Conservation (phyloP, 805 yeast genomes). For the Wickerhamomyces tratensis region DNA sequence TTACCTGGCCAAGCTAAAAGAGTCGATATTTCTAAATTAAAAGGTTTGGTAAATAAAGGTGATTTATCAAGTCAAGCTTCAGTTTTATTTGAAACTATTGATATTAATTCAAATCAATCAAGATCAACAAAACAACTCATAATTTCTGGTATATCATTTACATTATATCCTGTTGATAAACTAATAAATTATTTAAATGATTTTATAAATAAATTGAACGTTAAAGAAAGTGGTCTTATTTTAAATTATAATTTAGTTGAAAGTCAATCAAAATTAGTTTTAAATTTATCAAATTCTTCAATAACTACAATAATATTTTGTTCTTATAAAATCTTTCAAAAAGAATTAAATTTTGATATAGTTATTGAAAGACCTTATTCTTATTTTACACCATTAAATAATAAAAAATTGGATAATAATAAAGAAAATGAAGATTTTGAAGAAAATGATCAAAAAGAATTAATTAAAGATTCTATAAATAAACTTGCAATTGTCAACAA, state of each 20-base stretch:
- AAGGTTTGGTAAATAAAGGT: conserved; percentile 21
- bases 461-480: conserved; percentile 27
- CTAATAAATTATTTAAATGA: conserved; percentile 36
- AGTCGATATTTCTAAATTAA: conserved; percentile 20
- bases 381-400: conserved; percentile 26
- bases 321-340: conserved; percentile 27
- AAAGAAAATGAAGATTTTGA: conserved; percentile 24
- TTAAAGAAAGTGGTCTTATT: conserved; percentile 28
- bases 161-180: conserved; percentile 21
- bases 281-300: conserved; percentile 40
- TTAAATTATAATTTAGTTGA: conserved; percentile 23
- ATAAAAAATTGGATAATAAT: conserved; percentile 16
- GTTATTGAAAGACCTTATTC: conserved; percentile 34
- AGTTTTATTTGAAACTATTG: conserved; percentile 24
- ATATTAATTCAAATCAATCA: conserved; percentile 18
- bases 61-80: conserved; percentile 20
- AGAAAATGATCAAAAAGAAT: conserved; percentile 27
- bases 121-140: conserved; percentile 18
- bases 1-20: conserved; percentile 51
- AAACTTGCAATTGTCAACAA: neutral
- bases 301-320: conserved; percentile 48
- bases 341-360: conserved; percentile 21
- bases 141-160: conserved; percentile 20
- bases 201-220: conserved; percentile 33
- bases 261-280: conserved; percentile 25